Conservation (phyloP, 163 green algal genomes). For the Coccomyxa subellipsoidea region DNA sequence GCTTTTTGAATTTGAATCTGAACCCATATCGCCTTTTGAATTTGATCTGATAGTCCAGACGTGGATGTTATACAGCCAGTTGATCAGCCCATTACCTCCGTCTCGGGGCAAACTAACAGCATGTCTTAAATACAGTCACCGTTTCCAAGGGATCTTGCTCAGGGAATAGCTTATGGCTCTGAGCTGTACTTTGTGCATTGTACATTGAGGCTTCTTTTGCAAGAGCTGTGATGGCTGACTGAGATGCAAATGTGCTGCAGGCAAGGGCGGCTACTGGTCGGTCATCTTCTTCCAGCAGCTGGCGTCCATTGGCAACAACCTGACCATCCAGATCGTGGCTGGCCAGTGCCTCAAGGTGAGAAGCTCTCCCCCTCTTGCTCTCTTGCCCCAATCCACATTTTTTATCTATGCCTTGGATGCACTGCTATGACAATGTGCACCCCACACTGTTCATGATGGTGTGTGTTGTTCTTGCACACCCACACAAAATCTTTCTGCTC, state of each 20-base stretch:
- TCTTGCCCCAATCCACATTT: not conserved
- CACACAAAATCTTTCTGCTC: too few relatives aligned
- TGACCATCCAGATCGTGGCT: constrained; percentile 44
- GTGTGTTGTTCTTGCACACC: too few relatives aligned
- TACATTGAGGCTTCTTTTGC: too few relatives aligned
- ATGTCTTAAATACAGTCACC: too few relatives aligned
- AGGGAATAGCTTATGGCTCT: too few relatives aligned
- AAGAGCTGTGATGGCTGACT: too few relatives aligned
- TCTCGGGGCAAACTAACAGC: too few relatives aligned
- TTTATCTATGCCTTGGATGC: too few relatives aligned
- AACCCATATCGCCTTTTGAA: not conserved
- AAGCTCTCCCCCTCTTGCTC: not conserved
- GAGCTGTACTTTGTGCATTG: too few relatives aligned
- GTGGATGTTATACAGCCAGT: not conserved
- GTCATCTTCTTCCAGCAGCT: constrained; percentile 45
- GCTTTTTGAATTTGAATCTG: not conserved
- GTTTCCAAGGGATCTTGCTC: too few relatives aligned
- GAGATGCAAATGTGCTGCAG: not conserved
- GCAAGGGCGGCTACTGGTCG: constrained; percentile 4
- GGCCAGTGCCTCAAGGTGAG: constrained; percentile 28
- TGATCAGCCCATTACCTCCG: not conserved
- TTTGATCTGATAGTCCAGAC: not conserved
- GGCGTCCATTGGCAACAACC: constrained; percentile 46
- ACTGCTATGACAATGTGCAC: too few relatives aligned
- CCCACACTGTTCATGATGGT: too few relatives aligned